phyloP scores from a whole-genome alignment of 2,329 filamentous ascomycete genomes.

The Penicillium aurantiogriseum region DNA sequence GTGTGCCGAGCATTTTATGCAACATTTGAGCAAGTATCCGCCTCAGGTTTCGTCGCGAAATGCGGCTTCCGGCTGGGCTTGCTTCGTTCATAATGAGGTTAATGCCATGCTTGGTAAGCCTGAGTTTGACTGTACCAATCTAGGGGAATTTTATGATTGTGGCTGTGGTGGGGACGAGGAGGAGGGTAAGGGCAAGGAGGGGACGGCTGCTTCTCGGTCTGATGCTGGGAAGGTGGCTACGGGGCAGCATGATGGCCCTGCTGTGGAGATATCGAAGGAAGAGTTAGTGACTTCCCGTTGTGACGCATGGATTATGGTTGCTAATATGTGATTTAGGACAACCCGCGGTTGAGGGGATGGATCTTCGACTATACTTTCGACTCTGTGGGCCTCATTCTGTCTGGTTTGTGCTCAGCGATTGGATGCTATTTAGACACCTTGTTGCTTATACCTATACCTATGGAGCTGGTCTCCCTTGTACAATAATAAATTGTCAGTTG shows the following conservation, averaged over 20 bases:
- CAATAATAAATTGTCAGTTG: slow-evolving; percentile 6
- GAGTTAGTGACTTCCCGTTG: slow-evolving; percentile 27
- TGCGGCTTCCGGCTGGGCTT: slow-evolving; percentile 64
- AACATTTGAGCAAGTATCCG: slow-evolving; percentile 61
- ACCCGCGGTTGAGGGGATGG: slow-evolving; percentile 26
- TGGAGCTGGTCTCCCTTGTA: slow-evolving; percentile 13
- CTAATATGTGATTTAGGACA: slow-evolving; percentile 23
- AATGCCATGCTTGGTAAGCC: slow-evolving; percentile 62
- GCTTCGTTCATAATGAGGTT: slow-evolving; percentile 66
- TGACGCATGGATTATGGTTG: not conserved
- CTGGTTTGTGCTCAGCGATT: not conserved
- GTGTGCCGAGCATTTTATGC: slow-evolving; percentile 63
- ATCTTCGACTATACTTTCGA: slow-evolving; percentile 4
- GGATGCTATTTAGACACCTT: not conserved
- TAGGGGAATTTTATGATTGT: slow-evolving; percentile 67
- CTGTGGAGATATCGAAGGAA: slow-evolving; percentile 39
- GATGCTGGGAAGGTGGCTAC: slow-evolving; percentile 6
- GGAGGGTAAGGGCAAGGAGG: slow-evolving; percentile 21
- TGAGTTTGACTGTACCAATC: slow-evolving; percentile 62
- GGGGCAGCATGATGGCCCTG: slow-evolving; percentile 19
- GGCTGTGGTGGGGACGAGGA: slow-evolving; percentile 60
- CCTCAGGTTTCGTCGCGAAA: slow-evolving; percentile 63
- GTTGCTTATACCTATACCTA: not conserved
- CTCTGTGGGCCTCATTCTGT: not conserved
- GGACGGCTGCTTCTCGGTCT: slow-evolving; percentile 8